Evolutionary conservation across 2,329 filamentous ascomycete species (phyloP).

Genomic region (Sporothrix phasma): DNA sequence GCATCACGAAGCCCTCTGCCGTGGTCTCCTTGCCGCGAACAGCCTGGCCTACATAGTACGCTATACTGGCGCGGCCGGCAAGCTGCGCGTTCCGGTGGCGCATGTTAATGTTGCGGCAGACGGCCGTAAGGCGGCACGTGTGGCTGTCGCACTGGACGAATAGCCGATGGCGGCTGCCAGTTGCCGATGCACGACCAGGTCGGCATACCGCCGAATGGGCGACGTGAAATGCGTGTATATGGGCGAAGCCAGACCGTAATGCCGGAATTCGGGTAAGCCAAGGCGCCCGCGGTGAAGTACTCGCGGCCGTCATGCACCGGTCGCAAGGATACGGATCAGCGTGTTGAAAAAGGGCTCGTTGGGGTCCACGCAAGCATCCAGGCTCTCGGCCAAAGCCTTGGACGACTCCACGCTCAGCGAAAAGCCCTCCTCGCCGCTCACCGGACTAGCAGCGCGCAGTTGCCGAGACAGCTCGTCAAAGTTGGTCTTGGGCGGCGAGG

Average conservation of each 20-base stretch:
- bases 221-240: slow-evolving; percentile 99
- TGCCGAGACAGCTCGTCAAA: slow-evolving; percentile 92
- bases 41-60: slow-evolving; percentile 96
- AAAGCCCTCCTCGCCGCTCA: slow-evolving; percentile 33
- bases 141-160: slow-evolving; percentile 74
- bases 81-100: slow-evolving; percentile 95
- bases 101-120: slow-evolving; percentile 98
- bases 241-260: slow-evolving; percentile 90
- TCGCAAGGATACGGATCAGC: slow-evolving; percentile 91
- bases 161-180: slow-evolving; percentile 93
- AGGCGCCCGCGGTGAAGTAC: slow-evolving; percentile 92
- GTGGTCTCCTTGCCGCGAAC: slow-evolving; percentile 63
- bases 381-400: slow-evolving; percentile 83
- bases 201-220: slow-evolving; percentile 94
- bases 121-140: slow-evolving; percentile 75
- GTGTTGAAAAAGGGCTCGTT: slow-evolving; percentile 96
- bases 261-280: slow-evolving; percentile 87
- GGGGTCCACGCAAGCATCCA: slow-evolving; percentile 73
- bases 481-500: slow-evolving; percentile 84
- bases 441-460: slow-evolving; percentile 50
- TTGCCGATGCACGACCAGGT: slow-evolving; percentile 68
- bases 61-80: slow-evolving; percentile 85
- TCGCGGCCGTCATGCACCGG: slow-evolving; percentile 99
- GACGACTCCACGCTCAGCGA: slow-evolving; percentile 78
- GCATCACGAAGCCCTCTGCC: slow-evolving; percentile 84